phyloP scores from a whole-genome alignment of 1,284 basidiomycete species.

The Melampsora americana region DNA sequence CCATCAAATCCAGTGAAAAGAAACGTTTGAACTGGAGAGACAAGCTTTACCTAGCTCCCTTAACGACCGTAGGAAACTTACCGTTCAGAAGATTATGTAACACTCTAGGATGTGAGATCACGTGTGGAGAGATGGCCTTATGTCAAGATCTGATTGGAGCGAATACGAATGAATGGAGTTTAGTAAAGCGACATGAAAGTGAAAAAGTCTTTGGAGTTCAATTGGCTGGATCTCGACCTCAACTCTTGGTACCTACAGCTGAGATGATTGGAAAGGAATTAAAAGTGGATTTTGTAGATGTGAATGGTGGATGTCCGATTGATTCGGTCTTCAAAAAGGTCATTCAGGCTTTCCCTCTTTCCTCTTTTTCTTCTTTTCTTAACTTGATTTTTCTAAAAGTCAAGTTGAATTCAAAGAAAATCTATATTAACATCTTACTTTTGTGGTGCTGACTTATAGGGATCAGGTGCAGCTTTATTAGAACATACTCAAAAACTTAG shows the following conservation, averaged over 20 bases:
- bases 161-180: conserved; percentile 50
- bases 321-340: conserved; percentile 62
- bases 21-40: conserved; percentile 78
- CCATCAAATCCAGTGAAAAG: conserved; percentile 74
- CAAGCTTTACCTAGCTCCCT: conserved; percentile 86
- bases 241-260: conserved; percentile 72
- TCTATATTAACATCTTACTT: too few species aligned
- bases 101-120: conserved; percentile 84
- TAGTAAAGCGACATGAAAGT: conserved; percentile 64
- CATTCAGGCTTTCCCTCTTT: not conserved
- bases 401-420: too few species aligned
- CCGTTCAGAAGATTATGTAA: conserved; percentile 89
- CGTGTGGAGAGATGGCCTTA: conserved; percentile 78
- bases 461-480: conserved; percentile 63
- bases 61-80: conserved; percentile 93
- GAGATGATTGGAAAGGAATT: conserved; percentile 64
- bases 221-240: conserved; percentile 52
- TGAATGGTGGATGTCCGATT: conserved; percentile 96
- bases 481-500: conserved; percentile 77
- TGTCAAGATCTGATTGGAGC: conserved; percentile 47
- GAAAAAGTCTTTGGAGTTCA: conserved; percentile 91
- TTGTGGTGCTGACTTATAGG: conserved; percentile 51
- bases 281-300: conserved; percentile 81
- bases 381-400: conserved; percentile 50
- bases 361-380: not conserved